phyloP scores from a whole-genome alignment of 495 filamentous ascomycete genomes.

The Penicillium pancosmium region DNA sequence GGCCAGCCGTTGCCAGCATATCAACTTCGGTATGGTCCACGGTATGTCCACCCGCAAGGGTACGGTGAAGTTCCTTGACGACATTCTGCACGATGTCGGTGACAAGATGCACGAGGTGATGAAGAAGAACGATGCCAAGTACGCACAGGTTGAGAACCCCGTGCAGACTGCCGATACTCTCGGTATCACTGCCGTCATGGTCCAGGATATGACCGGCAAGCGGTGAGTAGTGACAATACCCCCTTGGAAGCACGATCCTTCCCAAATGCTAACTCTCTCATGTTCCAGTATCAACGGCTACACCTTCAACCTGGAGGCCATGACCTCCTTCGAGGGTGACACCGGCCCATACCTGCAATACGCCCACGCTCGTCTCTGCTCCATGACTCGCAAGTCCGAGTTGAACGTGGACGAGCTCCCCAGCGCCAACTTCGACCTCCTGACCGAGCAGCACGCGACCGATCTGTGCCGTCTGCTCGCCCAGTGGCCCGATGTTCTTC shows the following conservation, averaged over 20 bases:
- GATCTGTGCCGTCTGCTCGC: constrained; percentile 62
- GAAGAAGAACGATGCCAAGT: constrained; percentile 65
- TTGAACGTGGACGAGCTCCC: constrained; percentile 46
- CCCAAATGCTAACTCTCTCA: constrained; percentile 16
- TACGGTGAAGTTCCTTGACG: constrained; percentile 70
- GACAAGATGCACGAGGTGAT: constrained; percentile 77
- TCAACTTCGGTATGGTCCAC: constrained; percentile 74
- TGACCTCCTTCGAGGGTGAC: constrained; percentile 72
- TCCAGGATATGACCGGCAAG: constrained; percentile 72
- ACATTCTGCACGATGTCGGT: constrained; percentile 64
- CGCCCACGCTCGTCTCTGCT: constrained; percentile 68
- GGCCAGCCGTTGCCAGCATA: constrained; percentile 63
- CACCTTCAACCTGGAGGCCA: constrained; percentile 67
- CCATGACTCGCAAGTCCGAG: constrained; percentile 58
- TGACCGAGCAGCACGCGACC: constrained; percentile 58
- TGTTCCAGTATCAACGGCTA: constrained; percentile 62
- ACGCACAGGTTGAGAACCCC: constrained; percentile 65
- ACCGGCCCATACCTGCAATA: constrained; percentile 74
- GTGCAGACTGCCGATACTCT: constrained; percentile 56
- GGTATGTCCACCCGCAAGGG: constrained; percentile 72
- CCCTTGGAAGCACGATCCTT: not conserved
- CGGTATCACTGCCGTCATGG: constrained; percentile 71
- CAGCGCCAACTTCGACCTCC: constrained; percentile 56
- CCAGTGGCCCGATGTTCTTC: constrained; percentile 64
- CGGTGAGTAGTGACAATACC: constrained; percentile 45